These are phyloP conservation scores for Thelephora terrestris DNA, from an alignment of 1,284 basidiomycete species.

Conservation along the genomic window DNA sequence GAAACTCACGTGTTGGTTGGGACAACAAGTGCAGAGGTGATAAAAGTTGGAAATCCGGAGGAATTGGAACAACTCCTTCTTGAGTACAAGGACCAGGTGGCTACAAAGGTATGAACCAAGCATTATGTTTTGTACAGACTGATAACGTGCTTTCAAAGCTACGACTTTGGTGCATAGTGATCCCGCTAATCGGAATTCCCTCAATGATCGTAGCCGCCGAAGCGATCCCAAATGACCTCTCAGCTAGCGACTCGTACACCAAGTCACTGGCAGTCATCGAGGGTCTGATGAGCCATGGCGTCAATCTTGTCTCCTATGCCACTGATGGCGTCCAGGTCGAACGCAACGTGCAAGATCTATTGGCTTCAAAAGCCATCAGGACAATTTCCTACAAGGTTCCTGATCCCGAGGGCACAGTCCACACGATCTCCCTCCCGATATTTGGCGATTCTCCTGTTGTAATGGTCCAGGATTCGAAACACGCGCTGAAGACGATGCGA, in stretches of 20 bases:
- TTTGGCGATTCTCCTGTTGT: constrained; percentile 12
- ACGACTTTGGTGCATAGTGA: constrained; percentile 16
- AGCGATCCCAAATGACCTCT: constrained; percentile 15
- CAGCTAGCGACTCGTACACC: constrained; percentile 9
- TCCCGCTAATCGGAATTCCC: constrained; percentile 16
- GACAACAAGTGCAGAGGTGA: constrained; percentile 9
- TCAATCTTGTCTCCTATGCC: constrained; percentile 10
- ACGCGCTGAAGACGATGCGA: constrained; percentile 20
- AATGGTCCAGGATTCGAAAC: constrained; percentile 23
- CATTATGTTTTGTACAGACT: not conserved
- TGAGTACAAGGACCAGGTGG: constrained; percentile 3
- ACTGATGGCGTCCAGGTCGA: constrained; percentile 16
- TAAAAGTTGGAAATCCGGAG: constrained; percentile 12
- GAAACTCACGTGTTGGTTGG: no score
- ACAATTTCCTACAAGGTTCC: not conserved
- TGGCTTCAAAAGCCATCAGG: not conserved
- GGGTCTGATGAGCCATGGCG: constrained; percentile 3
- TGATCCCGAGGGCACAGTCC: no score
- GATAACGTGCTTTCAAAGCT: constrained; percentile 12
- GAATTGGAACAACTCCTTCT: constrained; percentile 6
- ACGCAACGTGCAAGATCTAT: constrained; percentile 11
- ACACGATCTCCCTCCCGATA: constrained; percentile 10
- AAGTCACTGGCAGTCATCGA: constrained; percentile 5
- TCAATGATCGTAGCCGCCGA: constrained; percentile 20
- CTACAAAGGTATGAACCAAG: constrained; percentile 13